Conservation (phyloP, 805 yeast genomes). For the Cyberlindnera subsufficiens region DNA sequence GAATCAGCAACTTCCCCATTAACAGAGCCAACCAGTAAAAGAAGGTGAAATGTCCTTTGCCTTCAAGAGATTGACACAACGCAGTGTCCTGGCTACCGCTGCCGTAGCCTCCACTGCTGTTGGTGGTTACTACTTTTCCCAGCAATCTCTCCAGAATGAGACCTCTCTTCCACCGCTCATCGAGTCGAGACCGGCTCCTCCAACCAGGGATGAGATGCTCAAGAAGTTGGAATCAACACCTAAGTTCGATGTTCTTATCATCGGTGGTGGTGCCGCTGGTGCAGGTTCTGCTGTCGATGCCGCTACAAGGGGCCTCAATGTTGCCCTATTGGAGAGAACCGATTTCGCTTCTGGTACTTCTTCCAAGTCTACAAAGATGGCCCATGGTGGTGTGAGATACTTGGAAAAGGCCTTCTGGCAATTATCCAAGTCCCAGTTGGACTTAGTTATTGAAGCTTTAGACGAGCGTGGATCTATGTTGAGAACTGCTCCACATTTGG, state of each 20-base stretch:
- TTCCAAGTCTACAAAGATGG: constrained; percentile 91
- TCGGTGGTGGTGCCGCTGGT: constrained; percentile 98
- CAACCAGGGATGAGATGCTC: constrained; percentile 49
- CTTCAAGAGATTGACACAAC: constrained; percentile 21
- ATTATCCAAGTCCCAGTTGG: constrained; percentile 83
- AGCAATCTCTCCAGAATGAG: constrained; percentile 15
- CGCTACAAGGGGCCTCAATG: constrained; percentile 82
- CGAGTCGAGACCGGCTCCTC: constrained; percentile 43
- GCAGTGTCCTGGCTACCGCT: constrained; percentile 20
- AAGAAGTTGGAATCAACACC: constrained; percentile 40
- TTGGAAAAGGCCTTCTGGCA: constrained; percentile 93
- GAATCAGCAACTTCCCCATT: no score
- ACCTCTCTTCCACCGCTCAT: constrained; percentile 29
- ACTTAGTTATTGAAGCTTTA: constrained; percentile 82
- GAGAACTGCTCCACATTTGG: constrained; percentile 88
- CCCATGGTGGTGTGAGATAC: constrained; percentile 96
- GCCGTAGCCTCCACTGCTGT: constrained; percentile 20
- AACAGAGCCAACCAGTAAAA: no score
- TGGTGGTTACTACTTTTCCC: constrained; percentile 10
- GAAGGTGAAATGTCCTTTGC: constrained; percentile 19
- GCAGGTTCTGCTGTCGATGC: constrained; percentile 93
- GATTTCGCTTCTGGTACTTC: constrained; percentile 94
- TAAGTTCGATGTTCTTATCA: constrained; percentile 72
- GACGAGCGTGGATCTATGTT: constrained; percentile 83
- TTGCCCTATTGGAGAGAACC: constrained; percentile 76